These are phyloP conservation scores for Phaseolus lunatus DNA, from an alignment of 306 rosid genomes.

Conservation along the genomic window DNA sequence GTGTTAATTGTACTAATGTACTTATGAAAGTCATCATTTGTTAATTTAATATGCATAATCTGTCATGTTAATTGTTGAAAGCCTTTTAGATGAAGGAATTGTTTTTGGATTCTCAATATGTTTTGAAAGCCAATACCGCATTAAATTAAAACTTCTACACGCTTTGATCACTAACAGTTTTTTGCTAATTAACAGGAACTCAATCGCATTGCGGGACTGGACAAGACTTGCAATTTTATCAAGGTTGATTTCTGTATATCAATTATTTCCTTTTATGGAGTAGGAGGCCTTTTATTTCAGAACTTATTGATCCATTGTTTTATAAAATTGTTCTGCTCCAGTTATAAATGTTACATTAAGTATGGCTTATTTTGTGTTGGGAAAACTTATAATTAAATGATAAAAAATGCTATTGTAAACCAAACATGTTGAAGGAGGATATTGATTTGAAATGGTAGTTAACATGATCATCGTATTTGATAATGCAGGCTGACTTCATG, in stretches of 20 bases:
- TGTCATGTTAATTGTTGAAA: slow-evolving; percentile 1
- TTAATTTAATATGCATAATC: slow-evolving; percentile 9
- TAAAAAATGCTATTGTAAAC: slow-evolving; percentile 5
- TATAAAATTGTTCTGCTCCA: slow-evolving; percentile 1
- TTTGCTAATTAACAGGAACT: slow-evolving; percentile 64
- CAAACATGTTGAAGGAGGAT: not conserved
- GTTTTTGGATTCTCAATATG: not conserved
- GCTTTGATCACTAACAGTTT: slow-evolving; percentile 21
- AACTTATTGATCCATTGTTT: slow-evolving; percentile 18
- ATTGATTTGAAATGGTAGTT: not conserved
- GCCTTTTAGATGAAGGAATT: slow-evolving; percentile 7
- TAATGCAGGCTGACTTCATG: slow-evolving; percentile 95
- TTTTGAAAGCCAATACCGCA: not conserved
- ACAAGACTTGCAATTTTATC: slow-evolving; percentile 77
- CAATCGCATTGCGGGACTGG: slow-evolving; percentile 72
- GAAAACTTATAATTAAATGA: slow-evolving; percentile 5
- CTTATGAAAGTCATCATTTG: not conserved
- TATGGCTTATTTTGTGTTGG: slow-evolving; percentile 1
- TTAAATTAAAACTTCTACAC: not conserved
- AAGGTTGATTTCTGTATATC: slow-evolving; percentile 64
- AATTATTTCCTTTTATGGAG: slow-evolving; percentile 24
- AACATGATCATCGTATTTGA: slow-evolving; percentile 34
- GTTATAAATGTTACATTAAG: not conserved
- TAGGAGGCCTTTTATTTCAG: not conserved
- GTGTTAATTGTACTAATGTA: not conserved